A percentile compares a stretch with the other conserved stretches of the same genome.
These are phyloP conservation scores for Castanea crenata DNA, from an alignment of 306 rosid genomes.

Conservation along the genomic window DNA sequence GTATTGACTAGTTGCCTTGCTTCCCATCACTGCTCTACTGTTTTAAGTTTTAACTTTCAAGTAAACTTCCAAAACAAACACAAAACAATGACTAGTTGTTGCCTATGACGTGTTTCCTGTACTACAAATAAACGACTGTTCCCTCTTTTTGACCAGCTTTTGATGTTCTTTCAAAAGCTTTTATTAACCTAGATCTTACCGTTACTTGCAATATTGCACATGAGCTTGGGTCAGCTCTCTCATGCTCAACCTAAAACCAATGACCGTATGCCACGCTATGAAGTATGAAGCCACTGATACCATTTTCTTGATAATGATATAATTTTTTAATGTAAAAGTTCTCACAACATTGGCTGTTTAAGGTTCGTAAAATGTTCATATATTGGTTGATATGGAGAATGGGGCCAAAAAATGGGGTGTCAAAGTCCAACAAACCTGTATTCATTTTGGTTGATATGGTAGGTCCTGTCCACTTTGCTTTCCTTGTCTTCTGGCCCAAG, in stretches of 20 bases:
- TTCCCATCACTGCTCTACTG: no score
- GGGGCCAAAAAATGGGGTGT: no score
- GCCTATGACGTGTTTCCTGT: no score
- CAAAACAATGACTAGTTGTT: no score
- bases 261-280: background rate
- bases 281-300: background rate
- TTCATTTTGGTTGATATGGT: background rate
- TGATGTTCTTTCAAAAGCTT: no score
- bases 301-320: background rate
- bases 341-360: background rate
- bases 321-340: background rate
- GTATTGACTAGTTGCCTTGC: no score
- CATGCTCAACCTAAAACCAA: background rate
- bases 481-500: background rate
- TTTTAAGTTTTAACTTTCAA: no score
- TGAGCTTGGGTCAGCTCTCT: background rate
- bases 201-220: no score
- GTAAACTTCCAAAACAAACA: no score
- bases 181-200: no score
- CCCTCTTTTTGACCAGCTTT: no score
- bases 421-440: background rate
- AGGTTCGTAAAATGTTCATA: background rate
- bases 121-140: no score
- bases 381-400: background rate
- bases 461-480: background rate